Base-by-base conservation (phyloP, 225 moss, liverwort and hornwort genomes). In the Asterella californica region DNA sequence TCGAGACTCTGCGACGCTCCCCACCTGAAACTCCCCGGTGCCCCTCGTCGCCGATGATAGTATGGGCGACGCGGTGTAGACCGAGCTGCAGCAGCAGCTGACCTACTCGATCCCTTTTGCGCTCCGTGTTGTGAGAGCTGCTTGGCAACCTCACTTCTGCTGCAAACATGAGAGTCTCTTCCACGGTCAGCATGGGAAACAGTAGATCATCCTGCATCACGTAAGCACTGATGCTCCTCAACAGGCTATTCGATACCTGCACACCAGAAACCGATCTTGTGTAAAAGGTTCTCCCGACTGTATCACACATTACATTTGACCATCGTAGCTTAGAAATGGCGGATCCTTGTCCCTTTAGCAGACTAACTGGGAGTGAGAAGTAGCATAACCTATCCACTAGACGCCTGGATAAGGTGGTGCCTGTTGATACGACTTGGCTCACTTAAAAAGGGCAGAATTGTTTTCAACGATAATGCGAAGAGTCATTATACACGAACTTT, bases 131-230 rank as follows among this genome's bases (percentile, higher is more conserved):
- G 71, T 90, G 90, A 0, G 82, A 82, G 80, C 88, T 89, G 66
- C 85, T 86, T 18, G 94, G 92, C 48, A 96, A 87, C 24, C 92
- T 88, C 79, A 96, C 91, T 64, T 89, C 85, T 48, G 90, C 96
- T 36, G 92, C 88, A 82, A 96, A 96, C 89, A 91, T 90, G 10
- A 92, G 85, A 6, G 96, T 96, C 84, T 96, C 96, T 72, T 89
- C 86, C 75, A 96, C 96, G 18, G 94, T 94, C 18, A 96, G 83
- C 92, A 96, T 90, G 29, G 94, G 94, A 79, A 92, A 92, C 64
- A 96, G 85, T 70, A 96, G 79, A 82, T 96, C 94, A 47, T 92
- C 94, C 81, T 96, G 96, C 96, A 96, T 96, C 46, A 89, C 88
- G 80, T 89, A 86, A 7, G 86, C 86, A 42, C 86, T 94, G 82